Percentiles rank a stretch among this genome's conserved stretches.
Evolutionary conservation across 305 asterid genomes (phyloP).

Genomic region (Ruellia speciosa): DNA sequence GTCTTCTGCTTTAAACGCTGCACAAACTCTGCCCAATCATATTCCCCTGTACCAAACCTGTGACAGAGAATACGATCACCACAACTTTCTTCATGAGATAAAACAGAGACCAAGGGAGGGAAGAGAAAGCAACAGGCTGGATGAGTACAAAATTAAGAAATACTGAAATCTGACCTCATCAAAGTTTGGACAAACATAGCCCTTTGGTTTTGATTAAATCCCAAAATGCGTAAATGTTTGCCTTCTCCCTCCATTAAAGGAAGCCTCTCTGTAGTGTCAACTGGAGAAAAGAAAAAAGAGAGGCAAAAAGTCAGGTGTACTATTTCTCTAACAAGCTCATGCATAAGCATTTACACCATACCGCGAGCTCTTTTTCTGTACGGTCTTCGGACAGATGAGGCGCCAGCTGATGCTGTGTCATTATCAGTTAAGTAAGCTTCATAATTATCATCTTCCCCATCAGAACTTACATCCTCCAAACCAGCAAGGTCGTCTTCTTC

Average conservation of each 20-base stretch:
- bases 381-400: conserved; percentile 50
- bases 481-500: conserved; percentile 99
- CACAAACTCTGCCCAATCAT: conserved; percentile 82
- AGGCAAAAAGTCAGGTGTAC: conserved; percentile 18
- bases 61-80: conserved; percentile 5
- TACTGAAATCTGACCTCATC: conserved; percentile 63
- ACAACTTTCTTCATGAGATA: neutral
- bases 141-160: conserved; percentile 12
- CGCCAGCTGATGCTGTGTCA: conserved; percentile 62
- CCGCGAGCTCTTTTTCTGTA: conserved; percentile 70
- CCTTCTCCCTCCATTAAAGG: conserved; percentile 99
- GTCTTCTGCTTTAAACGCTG: conserved; percentile 91
- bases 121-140: conserved; percentile 16
- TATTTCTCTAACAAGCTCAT: conserved; percentile 8
- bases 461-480: conserved; percentile 89
- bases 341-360: conserved; percentile 30
- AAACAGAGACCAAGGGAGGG: neutral
- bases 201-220: conserved; percentile 88
- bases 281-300: conserved; percentile 29
- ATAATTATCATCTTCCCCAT: conserved; percentile 88
- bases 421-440: conserved; percentile 83
- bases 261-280: conserved; percentile 60
- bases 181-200: conserved; percentile 75
- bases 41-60: conserved; percentile 18
- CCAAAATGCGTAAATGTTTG: conserved; percentile 70